Percentiles rank a stretch among this genome's conserved stretches.
phyloP scores from a whole-genome alignment of 192 early-diverging fungal species.

The Rhizoclosmatium globosum region DNA sequence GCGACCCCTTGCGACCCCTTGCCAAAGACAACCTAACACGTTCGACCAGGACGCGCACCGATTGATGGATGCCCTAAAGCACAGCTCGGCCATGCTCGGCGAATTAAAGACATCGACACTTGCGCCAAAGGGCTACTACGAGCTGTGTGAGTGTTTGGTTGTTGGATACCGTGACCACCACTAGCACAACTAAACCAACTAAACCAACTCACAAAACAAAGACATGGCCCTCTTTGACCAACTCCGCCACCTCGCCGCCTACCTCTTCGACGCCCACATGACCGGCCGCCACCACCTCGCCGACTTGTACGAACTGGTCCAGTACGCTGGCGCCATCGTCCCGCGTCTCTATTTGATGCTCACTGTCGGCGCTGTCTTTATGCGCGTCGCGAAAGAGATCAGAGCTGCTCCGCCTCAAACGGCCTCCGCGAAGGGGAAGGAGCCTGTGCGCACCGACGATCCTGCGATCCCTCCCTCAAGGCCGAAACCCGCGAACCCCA shows the following conservation, averaged over 20 bases:
- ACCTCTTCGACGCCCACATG: constrained; percentile 91
- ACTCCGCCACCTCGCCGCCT: constrained; percentile 89
- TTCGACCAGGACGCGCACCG: constrained; percentile 78
- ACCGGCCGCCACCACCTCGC: constrained; percentile 75
- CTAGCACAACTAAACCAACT: too few species aligned
- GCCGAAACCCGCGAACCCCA: constrained; percentile 31
- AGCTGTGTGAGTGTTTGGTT: constrained; percentile 80
- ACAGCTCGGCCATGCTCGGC: constrained; percentile 96
- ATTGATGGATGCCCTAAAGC: constrained; percentile 97
- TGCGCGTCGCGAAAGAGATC: constrained; percentile 78
- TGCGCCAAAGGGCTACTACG: constrained; percentile 98
- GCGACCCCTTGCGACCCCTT: not conserved
- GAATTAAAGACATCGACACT: constrained; percentile 95
- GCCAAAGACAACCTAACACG: not conserved
- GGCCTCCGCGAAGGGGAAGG: constrained; percentile 1
- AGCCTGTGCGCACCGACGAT: constrained; percentile 17
- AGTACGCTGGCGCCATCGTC: constrained; percentile 98
- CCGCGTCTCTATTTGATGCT: constrained; percentile 99
- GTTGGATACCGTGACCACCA: not conserved
- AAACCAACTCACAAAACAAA: constrained; percentile 37
- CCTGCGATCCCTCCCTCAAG: not conserved
- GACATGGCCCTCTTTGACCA: constrained; percentile 99
- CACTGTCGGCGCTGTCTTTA: constrained; percentile 95
- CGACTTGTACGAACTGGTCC: constrained; percentile 97
- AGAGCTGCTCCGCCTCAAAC: constrained; percentile 16